Evolutionary conservation across 2,329 filamentous ascomycete genomes (phyloP), one percentile per base, ranked within the genome.

Genomic region (Fusarium hostae): DNA sequence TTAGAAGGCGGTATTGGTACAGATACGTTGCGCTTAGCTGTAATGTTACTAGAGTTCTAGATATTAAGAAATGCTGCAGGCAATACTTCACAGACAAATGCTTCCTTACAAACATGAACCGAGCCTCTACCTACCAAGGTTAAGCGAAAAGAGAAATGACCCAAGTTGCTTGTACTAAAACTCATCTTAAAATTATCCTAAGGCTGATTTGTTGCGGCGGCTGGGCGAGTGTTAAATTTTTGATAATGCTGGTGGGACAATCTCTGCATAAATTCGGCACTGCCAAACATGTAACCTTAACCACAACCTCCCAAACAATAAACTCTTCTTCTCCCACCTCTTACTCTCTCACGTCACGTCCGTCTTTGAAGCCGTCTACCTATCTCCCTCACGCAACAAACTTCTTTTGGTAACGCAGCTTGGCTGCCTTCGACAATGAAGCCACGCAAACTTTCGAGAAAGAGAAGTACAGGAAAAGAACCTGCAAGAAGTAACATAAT

Each of bases 401-500:
- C 34, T 35, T 26, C 34, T 39, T n/a, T 40, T 40, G 37, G 39
- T 5, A 40, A 28, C 24, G 9, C 43, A 28, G 3, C 3, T n/a
- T 15, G 4, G 22, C 16, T 16, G 7, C 3, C 12, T 9, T 9
- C 9, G 3, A 30, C 6, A 30, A 30, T 47, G 26, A 47, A 30
- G 4, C 7, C 44, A 16, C 12, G 7, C 9, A 15, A 3, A 8
- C 3, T 16, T 4, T 48, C 6, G 9, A 34, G 9, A 26, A 0
- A 9, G 0, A 26, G 9, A 20, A 35, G 12, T 1, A 51, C 35
- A 4, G 30, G 16, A 2, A 26, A 35, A 10, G 32, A 35, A 34
- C 11, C 3, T 5, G 12, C 28, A 2, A 0, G 7, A 5, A 6
- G 44, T 0, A 34, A 2, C 4, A 34, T 32, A 0, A 22, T 34